Evolutionary conservation across 2,329 filamentous ascomycete genomes (phyloP), one percentile per base, ranked within the genome.

Genomic region (Exophiala lecanii-corni): DNA sequence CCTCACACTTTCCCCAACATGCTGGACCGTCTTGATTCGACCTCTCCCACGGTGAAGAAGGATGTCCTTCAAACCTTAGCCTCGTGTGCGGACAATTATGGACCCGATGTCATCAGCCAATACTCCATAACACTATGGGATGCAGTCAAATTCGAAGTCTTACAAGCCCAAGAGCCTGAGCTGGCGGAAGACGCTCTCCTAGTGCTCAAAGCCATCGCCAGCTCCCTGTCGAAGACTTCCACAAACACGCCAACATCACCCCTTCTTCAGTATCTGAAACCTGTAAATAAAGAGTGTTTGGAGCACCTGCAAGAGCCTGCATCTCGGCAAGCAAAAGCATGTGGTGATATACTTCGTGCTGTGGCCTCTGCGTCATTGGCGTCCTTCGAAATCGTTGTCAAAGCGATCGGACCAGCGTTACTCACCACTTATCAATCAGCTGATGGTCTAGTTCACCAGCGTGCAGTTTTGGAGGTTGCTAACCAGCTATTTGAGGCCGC

Each of bases 91-190:
- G 57, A 61, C n/a, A 72, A 74, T 10, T 85, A 83, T 49, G 75
- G 75, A 15, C 68, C 74, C 5, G 67, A 69, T 9, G 79, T 76
- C 0, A 69, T 84, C 19, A 77, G 78, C 5, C 71, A 75, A 9
- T 81, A 81, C 55, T 80, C 79, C 0, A 74, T 81, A 36, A 80
- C 76, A 1, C 66, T 84, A 2, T 85, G 81, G 81, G 79, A 84
- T 53, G 73, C 79, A 6, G 59, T 85, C 39, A 85, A 84, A 58
- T 85, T 82, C 53, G 81, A 85, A 55, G 75, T 85, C 9, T 66
- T 85, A 10, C 82, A 80, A 51, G 74, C 77, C 0, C 78, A 82
- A 58, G 81, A 84, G 54, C 78, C 83, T 41, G 76, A 82, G 38
- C 63, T 85, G 6, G 78, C 78, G 0, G 68, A 79, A 36, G 74